Percentiles rank a stretch among this genome's conserved stretches.
These are phyloP conservation scores for Colletotrichum musae DNA, from an alignment of 2,329 filamentous ascomycete genomes.

Conservation along the genomic window DNA sequence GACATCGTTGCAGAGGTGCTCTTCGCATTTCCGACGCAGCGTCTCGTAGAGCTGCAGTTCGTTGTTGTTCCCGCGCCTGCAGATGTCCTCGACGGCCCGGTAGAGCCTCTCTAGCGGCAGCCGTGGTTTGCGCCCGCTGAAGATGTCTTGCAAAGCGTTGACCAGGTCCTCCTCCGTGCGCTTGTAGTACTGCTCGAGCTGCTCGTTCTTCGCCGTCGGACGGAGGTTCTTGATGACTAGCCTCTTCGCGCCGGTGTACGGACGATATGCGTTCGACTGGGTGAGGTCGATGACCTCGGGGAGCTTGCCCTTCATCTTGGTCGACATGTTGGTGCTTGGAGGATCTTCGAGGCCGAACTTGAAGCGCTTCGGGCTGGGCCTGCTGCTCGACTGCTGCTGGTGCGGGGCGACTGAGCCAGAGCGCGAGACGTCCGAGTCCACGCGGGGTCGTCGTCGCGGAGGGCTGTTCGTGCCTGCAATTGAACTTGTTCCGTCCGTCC, in stretches of 20 bases:
- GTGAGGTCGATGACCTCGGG: slow-evolving; percentile 56
- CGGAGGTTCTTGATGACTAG: slow-evolving; percentile 95
- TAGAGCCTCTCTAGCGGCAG: slow-evolving; percentile 91
- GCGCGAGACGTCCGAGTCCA: slow-evolving; percentile 52
- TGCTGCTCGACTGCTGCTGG: slow-evolving; percentile 31
- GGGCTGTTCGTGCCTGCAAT: slow-evolving; percentile 48
- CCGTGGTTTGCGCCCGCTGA: slow-evolving; percentile 73
- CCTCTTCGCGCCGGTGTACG: slow-evolving; percentile 84
- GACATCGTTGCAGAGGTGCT: slow-evolving; percentile 76
- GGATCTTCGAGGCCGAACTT: slow-evolving; percentile 34
- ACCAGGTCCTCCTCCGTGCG: slow-evolving; percentile 83
- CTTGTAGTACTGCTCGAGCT: slow-evolving; percentile 83
- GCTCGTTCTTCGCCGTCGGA: slow-evolving; percentile 67
- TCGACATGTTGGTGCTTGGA: slow-evolving; percentile 37
- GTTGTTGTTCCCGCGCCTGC: slow-evolving; percentile 80
- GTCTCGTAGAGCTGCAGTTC: slow-evolving; percentile 71
- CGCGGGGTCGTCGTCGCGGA: slow-evolving; percentile 56
- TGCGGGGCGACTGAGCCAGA: slow-evolving; percentile 43
- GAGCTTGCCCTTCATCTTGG: slow-evolving; percentile 57
- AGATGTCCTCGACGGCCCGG: slow-evolving; percentile 91
- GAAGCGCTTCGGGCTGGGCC: slow-evolving; percentile 41
- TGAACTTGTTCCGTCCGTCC: slow-evolving; percentile 31
- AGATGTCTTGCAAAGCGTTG: slow-evolving; percentile 80
- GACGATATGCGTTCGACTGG: slow-evolving; percentile 70
- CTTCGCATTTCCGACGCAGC: slow-evolving; percentile 76